Evolutionary conservation across 1,284 basidiomycete genomes (phyloP).

Genomic region (Cutaneotrichosporon sp.): DNA sequence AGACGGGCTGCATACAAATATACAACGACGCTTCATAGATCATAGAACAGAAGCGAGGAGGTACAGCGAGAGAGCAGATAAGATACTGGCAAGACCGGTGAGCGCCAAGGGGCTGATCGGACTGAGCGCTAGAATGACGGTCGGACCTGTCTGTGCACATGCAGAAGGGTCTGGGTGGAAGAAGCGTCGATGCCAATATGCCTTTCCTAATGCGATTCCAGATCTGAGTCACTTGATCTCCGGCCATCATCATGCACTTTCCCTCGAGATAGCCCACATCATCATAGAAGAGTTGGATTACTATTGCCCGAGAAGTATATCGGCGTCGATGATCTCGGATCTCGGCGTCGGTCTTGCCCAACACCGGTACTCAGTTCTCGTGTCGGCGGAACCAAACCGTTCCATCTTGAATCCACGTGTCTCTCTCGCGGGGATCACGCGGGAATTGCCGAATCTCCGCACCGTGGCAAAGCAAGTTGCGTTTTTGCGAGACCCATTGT

Average conservation of each 20-base stretch:
- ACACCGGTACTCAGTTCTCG: not conserved
- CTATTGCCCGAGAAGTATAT: not conserved
- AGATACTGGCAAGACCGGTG: not conserved
- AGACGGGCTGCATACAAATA: too few species aligned
- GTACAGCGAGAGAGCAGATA: not conserved
- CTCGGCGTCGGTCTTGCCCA: not conserved
- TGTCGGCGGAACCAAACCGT: not conserved
- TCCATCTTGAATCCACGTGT: not conserved
- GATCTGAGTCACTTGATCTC: too few species aligned
- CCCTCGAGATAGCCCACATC: too few species aligned
- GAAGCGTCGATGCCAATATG: too few species aligned
- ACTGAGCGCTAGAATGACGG: not conserved
- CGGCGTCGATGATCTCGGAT: not conserved
- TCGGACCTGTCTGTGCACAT: not conserved
- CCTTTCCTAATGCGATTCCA: too few species aligned
- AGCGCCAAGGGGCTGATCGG: not conserved
- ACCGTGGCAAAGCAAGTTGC: slow-evolving; percentile 1
- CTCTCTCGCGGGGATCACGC: not conserved
- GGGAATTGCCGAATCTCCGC: slow-evolving; percentile 8
- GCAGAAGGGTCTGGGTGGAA: not conserved
- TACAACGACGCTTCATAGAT: too few species aligned
- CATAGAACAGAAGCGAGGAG: not conserved
- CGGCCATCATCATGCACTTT: too few species aligned
- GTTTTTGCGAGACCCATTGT: slow-evolving; percentile 11
- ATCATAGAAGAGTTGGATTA: too few species aligned